These are phyloP conservation scores for Arthrinium phaeospermum DNA, from an alignment of 2,329 filamentous ascomycete species.

Conservation along the genomic window DNA sequence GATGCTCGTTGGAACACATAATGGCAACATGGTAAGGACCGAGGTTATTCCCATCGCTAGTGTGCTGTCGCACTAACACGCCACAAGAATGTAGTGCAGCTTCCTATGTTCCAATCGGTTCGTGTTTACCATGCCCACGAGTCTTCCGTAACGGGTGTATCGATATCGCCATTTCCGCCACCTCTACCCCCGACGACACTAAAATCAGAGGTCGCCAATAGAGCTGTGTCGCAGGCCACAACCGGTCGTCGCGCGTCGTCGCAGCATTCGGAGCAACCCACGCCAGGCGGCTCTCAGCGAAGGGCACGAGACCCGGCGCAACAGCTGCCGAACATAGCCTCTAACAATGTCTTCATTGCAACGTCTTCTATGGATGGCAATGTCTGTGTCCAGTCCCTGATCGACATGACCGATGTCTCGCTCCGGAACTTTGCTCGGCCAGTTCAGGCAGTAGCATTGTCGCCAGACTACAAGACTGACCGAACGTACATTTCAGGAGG, in stretches of 20 bases:
- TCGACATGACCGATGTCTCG: slow-evolving; percentile 88
- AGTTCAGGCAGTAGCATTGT: slow-evolving; percentile 90
- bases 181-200: slow-evolving; percentile 58
- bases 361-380: slow-evolving; percentile 96
- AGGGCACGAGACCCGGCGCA: slow-evolving; percentile 42
- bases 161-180: slow-evolving; percentile 84
- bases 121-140: slow-evolving; percentile 92
- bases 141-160: slow-evolving; percentile 87
- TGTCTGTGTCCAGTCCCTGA: slow-evolving; percentile 86
- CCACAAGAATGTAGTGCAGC: slow-evolving; percentile 77
- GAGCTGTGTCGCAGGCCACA: slow-evolving; percentile 41
- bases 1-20: slow-evolving; percentile 96
- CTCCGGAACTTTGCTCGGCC: slow-evolving; percentile 93
- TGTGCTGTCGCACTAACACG: slow-evolving; percentile 10
- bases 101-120: slow-evolving; percentile 81
- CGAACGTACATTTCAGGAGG: slow-evolving; percentile 90
- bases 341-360: slow-evolving; percentile 91
- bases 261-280: slow-evolving; percentile 47
- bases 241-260: slow-evolving; percentile 43
- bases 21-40: slow-evolving; percentile 85
- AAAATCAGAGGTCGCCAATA: slow-evolving; percentile 47
- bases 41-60: slow-evolving; percentile 10
- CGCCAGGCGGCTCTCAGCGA: slow-evolving; percentile 51
- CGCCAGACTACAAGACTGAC: slow-evolving; percentile 91
- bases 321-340: slow-evolving; percentile 73